These are phyloP conservation scores for Spirogloea muscicola DNA, from an alignment of 139 green algal genomes.

Conservation along the genomic window DNA sequence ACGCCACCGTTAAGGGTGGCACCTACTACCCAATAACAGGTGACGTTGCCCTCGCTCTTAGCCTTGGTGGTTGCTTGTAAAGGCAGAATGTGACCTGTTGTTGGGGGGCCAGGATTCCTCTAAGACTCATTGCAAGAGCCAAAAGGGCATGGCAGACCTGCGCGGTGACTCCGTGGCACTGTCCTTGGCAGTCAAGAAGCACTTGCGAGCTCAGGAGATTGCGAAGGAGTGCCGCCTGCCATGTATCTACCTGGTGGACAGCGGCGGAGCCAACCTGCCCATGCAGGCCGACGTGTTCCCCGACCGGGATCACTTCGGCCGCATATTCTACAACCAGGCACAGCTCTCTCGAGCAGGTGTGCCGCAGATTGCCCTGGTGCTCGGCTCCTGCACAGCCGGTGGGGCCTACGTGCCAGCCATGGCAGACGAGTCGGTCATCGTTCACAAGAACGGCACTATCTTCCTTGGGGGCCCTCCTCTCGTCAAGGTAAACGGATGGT, in stretches of 20 bases:
- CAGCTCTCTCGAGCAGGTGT: conserved; percentile 78
- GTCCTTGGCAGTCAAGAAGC: conserved; percentile 82
- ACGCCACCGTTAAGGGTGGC: conserved; percentile 86
- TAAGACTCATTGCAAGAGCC: too few relatives aligned
- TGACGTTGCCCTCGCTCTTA: too few relatives aligned
- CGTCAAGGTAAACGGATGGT: too few relatives aligned
- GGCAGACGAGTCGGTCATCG: conserved; percentile 49
- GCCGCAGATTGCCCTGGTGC: conserved; percentile 83
- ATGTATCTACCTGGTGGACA: conserved; percentile 91
- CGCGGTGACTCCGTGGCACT: too few relatives aligned
- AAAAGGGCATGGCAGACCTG: too few relatives aligned
- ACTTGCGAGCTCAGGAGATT: conserved; percentile 86
- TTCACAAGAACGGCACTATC: conserved; percentile 68
- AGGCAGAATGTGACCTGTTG: too few relatives aligned
- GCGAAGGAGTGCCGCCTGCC: conserved; percentile 76
- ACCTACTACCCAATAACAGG: conserved; percentile 97
- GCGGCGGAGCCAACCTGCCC: conserved; percentile 81
- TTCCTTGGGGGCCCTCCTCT: conserved; percentile 67
- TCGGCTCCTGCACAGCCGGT: conserved; percentile 88
- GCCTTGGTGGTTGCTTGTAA: too few relatives aligned
- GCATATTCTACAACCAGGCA: conserved; percentile 81
- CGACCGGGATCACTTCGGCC: conserved; percentile 87
- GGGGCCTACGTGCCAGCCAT: conserved; percentile 75
- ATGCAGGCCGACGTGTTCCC: conserved; percentile 86
- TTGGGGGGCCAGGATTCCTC: too few relatives aligned